A percentile compares a stretch with the other conserved stretches of the same genome.
Evolutionary conservation across 163 green algal species (phyloP).

Genomic region (Scenedesmus sp.): DNA sequence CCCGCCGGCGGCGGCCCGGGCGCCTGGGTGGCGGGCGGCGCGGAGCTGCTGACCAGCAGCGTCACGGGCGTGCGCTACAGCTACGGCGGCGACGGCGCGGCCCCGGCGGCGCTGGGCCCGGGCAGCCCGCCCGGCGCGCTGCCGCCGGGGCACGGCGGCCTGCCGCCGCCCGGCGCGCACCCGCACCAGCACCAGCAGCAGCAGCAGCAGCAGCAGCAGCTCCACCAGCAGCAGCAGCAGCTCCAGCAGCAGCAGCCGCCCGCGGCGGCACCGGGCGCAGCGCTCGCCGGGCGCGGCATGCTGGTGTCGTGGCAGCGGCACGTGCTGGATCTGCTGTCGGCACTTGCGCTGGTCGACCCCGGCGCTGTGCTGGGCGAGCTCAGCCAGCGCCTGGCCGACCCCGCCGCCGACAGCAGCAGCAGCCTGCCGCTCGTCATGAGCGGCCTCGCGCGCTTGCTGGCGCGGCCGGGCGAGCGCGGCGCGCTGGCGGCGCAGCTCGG

Average conservation of each 20-base stretch:
- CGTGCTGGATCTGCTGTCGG: conserved; percentile 29
- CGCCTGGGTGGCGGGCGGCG: too few species aligned
- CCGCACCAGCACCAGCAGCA: neutral
- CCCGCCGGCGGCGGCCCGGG: too few species aligned
- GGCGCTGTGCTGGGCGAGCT: conserved; percentile 33
- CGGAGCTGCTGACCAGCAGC: neutral
- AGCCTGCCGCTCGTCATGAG: conserved; percentile 22
- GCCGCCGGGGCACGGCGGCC: too few species aligned
- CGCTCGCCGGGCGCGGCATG: neutral
- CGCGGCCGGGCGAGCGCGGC: neutral
- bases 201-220: neutral
- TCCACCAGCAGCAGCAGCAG: conserved; percentile 24
- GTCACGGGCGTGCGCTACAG: conserved; percentile 3
- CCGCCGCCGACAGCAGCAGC: conserved; percentile 18
- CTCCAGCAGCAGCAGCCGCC: neutral
- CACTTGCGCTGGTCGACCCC: conserved; percentile 19
- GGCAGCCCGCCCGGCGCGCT: too few species aligned
- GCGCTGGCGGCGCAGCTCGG: conserved; percentile 41
- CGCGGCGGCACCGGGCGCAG: neutral
- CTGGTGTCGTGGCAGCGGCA: conserved; percentile 29
- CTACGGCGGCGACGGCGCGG: neutral
- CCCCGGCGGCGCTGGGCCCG: too few species aligned
- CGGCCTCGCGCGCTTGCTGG: neutral
- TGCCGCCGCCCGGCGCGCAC: neutral
- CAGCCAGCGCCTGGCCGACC: conserved; percentile 26